These are phyloP conservation scores for Phytophthora cajani DNA, from an alignment of 352 stramenopile species.

Conservation along the genomic window DNA sequence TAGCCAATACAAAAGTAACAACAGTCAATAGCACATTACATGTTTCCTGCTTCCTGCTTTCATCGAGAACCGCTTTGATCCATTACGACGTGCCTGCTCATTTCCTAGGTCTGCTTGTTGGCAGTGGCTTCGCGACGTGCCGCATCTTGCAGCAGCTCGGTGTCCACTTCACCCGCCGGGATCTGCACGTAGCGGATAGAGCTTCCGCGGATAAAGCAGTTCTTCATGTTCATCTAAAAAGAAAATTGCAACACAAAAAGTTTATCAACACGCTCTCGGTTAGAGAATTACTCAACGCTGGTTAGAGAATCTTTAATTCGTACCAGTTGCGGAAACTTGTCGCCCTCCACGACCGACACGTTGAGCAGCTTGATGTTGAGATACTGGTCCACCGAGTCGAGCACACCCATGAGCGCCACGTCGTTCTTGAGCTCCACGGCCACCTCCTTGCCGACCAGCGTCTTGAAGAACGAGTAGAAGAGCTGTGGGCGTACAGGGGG, in stretches of 20 bases:
- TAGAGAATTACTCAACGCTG: neutral
- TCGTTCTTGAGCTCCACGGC: slow-evolving; percentile 99
- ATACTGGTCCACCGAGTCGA: slow-evolving; percentile 99
- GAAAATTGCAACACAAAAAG: neutral
- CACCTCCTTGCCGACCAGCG: slow-evolving; percentile 97
- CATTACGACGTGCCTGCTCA: no score
- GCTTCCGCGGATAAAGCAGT: slow-evolving; percentile 98
- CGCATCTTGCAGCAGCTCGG: slow-evolving; percentile 93
- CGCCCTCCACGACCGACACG: slow-evolving; percentile 95
- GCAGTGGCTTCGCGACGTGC: slow-evolving; percentile 72
- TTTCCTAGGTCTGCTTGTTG: slow-evolving; percentile 69
- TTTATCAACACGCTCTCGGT: neutral
- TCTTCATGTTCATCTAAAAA: slow-evolving; percentile 94
- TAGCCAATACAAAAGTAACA: slow-evolving; percentile 15
- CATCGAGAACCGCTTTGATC: neutral
- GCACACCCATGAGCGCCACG: slow-evolving; percentile 94
- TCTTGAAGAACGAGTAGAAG: slow-evolving; percentile 99
- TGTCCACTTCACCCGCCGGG: slow-evolving; percentile 96
- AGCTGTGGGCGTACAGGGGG: slow-evolving; percentile 60
- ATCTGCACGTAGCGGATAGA: slow-evolving; percentile 99
- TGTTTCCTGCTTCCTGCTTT: neutral
- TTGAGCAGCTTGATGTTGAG: slow-evolving; percentile 99
- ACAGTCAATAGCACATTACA: slow-evolving; percentile 1
- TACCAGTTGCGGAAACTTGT: slow-evolving; percentile 97
- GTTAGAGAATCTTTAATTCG: neutral